phyloP scores from a whole-genome alignment of 2,329 filamentous ascomycete species.

The Fusarium aywerte region DNA sequence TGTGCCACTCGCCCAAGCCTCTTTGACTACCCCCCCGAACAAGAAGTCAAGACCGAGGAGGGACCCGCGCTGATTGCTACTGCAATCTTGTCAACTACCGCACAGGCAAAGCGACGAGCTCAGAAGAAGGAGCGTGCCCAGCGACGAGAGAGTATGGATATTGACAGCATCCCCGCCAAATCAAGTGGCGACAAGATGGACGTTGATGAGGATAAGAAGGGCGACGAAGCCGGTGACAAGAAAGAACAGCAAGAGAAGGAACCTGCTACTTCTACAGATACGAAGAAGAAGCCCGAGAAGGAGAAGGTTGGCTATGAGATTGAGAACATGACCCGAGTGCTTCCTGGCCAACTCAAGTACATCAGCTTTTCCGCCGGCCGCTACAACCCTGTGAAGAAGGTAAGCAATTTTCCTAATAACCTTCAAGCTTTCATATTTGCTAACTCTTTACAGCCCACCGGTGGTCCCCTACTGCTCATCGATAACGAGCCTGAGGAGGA shows the following conservation, averaged over 20 bases:
- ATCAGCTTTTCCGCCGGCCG: slow-evolving; percentile 91
- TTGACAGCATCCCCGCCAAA: slow-evolving; percentile 76
- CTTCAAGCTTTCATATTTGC: slow-evolving; percentile 2
- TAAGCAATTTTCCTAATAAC: slow-evolving; percentile 54
- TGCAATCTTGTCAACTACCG: slow-evolving; percentile 94
- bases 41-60: slow-evolving; percentile 94
- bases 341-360: slow-evolving; percentile 93
- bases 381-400: slow-evolving; percentile 91
- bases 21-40: slow-evolving; percentile 97
- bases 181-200: slow-evolving; percentile 88
- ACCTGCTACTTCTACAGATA: slow-evolving; percentile 60
- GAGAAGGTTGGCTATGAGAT: slow-evolving; percentile 97
- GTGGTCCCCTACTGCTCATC: slow-evolving; percentile 89
- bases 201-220: slow-evolving; percentile 72
- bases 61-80: slow-evolving; percentile 94
- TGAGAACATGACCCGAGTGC: slow-evolving; percentile 95
- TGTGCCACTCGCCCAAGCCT: slow-evolving; percentile 93
- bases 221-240: slow-evolving; percentile 66
- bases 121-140: slow-evolving; percentile 94
- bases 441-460: slow-evolving; percentile 75
- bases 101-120: slow-evolving; percentile 93
- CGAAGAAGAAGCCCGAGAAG: slow-evolving; percentile 92
- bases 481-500: slow-evolving; percentile 83
- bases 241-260: slow-evolving; percentile 72
- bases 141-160: slow-evolving; percentile 92